These are phyloP conservation scores for Neurospora tetrasperma DNA, from an alignment of 495 filamentous ascomycete species.

Conservation along the genomic window DNA sequence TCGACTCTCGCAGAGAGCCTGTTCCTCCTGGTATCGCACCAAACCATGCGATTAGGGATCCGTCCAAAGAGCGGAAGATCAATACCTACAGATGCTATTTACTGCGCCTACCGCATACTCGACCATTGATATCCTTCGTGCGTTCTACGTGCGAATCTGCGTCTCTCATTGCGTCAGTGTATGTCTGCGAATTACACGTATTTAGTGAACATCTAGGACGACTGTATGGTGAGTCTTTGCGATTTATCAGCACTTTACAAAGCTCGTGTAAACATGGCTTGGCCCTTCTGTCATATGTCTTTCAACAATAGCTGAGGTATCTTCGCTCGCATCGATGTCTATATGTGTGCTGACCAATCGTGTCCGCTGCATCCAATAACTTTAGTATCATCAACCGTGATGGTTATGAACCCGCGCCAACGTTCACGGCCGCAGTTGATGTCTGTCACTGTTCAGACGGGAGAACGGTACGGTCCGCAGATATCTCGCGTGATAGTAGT, in stretches of 20 bases:
- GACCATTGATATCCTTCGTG: background rate
- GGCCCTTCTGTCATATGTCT: background rate
- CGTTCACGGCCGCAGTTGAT: background rate
- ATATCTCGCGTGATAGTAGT: background rate
- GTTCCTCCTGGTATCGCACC: background rate
- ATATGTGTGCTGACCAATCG: background rate
- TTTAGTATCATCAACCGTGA: background rate
- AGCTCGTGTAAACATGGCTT: background rate
- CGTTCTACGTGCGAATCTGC: background rate
- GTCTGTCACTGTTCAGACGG: background rate
- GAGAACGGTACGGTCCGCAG: background rate
- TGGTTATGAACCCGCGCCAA: background rate
- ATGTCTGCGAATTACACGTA: background rate
- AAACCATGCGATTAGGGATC: background rate
- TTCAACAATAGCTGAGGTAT: background rate
- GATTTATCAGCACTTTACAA: background rate
- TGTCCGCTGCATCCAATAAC: background rate
- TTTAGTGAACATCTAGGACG: background rate
- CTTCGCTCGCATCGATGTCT: background rate
- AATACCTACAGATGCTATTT: background rate
- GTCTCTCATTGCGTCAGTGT: background rate
- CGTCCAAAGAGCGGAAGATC: background rate
- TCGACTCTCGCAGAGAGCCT: slow-evolving; percentile 10
- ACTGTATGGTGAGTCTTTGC: background rate
- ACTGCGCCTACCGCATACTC: background rate